Conservation (phyloP, 257 asterid species). For the Solanum corneliomulleri region DNA sequence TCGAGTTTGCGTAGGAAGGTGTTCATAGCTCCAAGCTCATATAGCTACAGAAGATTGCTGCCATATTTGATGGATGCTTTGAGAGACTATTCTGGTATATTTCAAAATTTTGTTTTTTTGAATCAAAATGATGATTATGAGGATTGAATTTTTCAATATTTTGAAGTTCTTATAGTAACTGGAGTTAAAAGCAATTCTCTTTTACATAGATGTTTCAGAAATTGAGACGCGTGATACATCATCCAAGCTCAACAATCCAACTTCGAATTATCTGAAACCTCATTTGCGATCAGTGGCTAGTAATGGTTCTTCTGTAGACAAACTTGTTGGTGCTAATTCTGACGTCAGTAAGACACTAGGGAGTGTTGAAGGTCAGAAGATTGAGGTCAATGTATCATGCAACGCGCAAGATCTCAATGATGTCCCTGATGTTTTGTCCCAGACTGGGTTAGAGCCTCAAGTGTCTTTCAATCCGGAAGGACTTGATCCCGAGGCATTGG, state of each 20-base stretch:
- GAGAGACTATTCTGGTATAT: constrained; percentile 41
- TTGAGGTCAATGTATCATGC: background rate
- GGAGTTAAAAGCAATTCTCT: background rate
- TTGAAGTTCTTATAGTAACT: background rate
- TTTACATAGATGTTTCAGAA: constrained; percentile 28
- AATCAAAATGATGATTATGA: background rate
- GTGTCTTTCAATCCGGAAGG: background rate
- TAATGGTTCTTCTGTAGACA: background rate
- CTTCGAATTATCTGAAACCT: constrained; percentile 9
- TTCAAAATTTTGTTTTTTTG: background rate
- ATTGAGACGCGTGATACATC: constrained; percentile 22
- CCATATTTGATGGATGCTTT: constrained; percentile 46
- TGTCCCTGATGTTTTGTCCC: constrained; percentile 1
- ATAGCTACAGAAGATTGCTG: constrained; percentile 69
- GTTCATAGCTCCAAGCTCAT: constrained; percentile 45
- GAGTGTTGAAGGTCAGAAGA: constrained; percentile 1
- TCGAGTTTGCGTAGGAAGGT: constrained; percentile 24
- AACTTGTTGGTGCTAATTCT: background rate
- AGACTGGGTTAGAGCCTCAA: background rate
- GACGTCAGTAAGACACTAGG: background rate
- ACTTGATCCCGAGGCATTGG: background rate
- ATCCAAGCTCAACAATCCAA: constrained; percentile 7
- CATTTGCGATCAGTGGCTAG: background rate
- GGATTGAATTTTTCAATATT: background rate
- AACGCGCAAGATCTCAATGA: constrained; percentile 1